Conservation (phyloP, 2,329 filamentous ascomycete species). For the Fusarium metavorans region DNA sequence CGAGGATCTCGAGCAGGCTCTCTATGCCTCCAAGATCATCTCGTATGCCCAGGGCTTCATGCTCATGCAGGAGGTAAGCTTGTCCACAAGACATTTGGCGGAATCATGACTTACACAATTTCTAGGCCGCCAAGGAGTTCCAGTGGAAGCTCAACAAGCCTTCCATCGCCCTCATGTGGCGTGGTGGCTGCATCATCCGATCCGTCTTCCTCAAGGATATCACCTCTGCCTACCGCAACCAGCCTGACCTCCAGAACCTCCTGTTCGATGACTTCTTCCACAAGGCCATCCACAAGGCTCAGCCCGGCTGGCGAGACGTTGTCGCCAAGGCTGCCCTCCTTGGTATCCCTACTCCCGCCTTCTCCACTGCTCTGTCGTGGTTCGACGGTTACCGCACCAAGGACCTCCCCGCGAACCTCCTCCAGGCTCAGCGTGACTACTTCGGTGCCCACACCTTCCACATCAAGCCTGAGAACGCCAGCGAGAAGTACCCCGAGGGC, state of each 20-base stretch:
- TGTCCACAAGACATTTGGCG: not conserved
- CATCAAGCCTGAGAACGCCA: conserved; percentile 85
- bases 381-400: conserved; percentile 99
- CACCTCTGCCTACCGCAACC: conserved; percentile 93
- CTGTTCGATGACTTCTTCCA: conserved; percentile 99
- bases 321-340: conserved; percentile 92
- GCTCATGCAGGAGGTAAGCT: conserved; percentile 94
- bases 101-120: conserved; percentile 1
- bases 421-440: conserved; percentile 99
- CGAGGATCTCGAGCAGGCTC: conserved; percentile 96
- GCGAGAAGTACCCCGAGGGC: conserved; percentile 83
- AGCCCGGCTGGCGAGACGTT: conserved; percentile 91
- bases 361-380: conserved; percentile 97
- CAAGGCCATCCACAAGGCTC: conserved; percentile 97
- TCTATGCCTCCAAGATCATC: conserved; percentile 99
- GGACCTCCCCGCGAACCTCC: conserved; percentile 96
- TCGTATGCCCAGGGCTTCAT: conserved; percentile 99
- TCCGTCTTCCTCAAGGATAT: conserved; percentile 99
- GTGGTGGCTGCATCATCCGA: conserved; percentile 99
- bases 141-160: conserved; percentile 99
- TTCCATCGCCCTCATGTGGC: conserved; percentile 99
- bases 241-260: conserved; percentile 96
- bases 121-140: conserved; percentile 92
- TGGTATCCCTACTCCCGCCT: conserved; percentile 95
- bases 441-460: conserved; percentile 95